These are phyloP conservation scores for Chlamydomonas sp. DNA, from an alignment of 139 green algal species.

Conservation along the genomic window DNA sequence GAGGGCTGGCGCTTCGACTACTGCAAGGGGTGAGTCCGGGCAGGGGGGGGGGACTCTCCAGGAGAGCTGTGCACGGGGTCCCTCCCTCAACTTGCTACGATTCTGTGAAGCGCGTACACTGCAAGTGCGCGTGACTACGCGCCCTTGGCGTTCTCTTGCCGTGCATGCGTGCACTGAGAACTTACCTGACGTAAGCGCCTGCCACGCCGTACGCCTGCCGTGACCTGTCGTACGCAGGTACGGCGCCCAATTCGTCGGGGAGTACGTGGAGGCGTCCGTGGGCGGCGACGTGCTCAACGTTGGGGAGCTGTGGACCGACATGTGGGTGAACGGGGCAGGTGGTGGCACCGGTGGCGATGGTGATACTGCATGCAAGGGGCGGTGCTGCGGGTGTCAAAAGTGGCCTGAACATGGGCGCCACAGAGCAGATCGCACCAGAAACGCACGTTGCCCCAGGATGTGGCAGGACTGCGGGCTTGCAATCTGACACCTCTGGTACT, in stretches of 20 bases:
- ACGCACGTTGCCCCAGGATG: no score
- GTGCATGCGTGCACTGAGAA: slow-evolving; percentile 31
- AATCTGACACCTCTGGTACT: no score
- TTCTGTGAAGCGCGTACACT: neutral
- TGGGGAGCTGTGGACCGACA: slow-evolving; percentile 88
- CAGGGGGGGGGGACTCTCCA: no score
- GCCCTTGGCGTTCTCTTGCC: neutral
- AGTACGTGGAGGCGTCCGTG: slow-evolving; percentile 82
- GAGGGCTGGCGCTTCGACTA: slow-evolving; percentile 90
- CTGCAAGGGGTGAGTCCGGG: no score
- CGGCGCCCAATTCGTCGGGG: slow-evolving; percentile 63
- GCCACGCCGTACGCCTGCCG: neutral
- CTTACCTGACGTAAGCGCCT: slow-evolving; percentile 2
- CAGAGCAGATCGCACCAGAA: no score
- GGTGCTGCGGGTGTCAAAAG: no score
- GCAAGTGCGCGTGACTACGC: neutral
- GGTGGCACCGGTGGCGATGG: no score
- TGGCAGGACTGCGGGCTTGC: no score
- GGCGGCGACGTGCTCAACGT: slow-evolving; percentile 80
- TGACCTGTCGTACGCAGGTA: neutral
- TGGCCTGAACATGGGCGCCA: no score
- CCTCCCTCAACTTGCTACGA: no score
- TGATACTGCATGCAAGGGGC: no score
- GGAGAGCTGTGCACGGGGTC: no score
- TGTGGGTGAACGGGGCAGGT: neutral